A percentile compares a stretch with the other conserved stretches of the same genome.
These are phyloP conservation scores for Phytopythium aichiense DNA, from an alignment of 352 stramenopile genomes.

Conservation along the genomic window DNA sequence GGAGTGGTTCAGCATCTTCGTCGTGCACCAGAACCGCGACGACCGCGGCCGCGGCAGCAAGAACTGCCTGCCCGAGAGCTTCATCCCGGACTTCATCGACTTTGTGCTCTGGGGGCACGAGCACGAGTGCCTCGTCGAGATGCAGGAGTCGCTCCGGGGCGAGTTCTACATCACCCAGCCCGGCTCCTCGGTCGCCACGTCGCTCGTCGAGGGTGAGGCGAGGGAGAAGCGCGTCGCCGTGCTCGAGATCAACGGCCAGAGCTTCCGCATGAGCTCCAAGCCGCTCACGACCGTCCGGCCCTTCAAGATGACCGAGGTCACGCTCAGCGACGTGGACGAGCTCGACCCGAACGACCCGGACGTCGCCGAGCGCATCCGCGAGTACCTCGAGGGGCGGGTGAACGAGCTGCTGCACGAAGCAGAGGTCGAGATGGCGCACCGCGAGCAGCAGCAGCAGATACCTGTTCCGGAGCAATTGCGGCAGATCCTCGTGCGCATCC, in stretches of 20 bases:
- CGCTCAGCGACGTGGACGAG: slow-evolving; percentile 78
- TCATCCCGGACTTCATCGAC: slow-evolving; percentile 99
- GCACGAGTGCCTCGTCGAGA: slow-evolving; percentile 96
- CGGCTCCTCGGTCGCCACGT: slow-evolving; percentile 95
- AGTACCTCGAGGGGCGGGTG: slow-evolving; percentile 64
- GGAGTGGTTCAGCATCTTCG: slow-evolving; percentile 98
- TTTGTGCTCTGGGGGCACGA: slow-evolving; percentile 98
- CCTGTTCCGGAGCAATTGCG: slow-evolving; percentile 27
- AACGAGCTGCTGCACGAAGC: slow-evolving; percentile 64
- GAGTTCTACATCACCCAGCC: slow-evolving; percentile 97
- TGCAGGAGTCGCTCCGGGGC: slow-evolving; percentile 91
- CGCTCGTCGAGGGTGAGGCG: slow-evolving; percentile 86
- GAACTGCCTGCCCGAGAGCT: slow-evolving; percentile 96
- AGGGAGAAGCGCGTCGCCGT: slow-evolving; percentile 86
- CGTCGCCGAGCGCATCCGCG: slow-evolving; percentile 61
- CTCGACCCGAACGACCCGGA: slow-evolving; percentile 91
- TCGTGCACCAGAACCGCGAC: slow-evolving; percentile 99
- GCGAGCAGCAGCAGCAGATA: slow-evolving; percentile 20
- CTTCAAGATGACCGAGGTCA: slow-evolving; percentile 92
- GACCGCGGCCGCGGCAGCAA: slow-evolving; percentile 89
- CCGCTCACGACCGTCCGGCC: slow-evolving; percentile 89
- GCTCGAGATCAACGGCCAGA: slow-evolving; percentile 84
- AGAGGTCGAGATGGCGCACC: slow-evolving; percentile 30
- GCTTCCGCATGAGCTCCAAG: slow-evolving; percentile 87
- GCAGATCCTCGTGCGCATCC: slow-evolving; percentile 76